A percentile compares a stretch with the other conserved stretches of the same genome.
Conservation (phyloP, 768 basidiomycete genomes). For the Cyclocybe cylindracea region DNA sequence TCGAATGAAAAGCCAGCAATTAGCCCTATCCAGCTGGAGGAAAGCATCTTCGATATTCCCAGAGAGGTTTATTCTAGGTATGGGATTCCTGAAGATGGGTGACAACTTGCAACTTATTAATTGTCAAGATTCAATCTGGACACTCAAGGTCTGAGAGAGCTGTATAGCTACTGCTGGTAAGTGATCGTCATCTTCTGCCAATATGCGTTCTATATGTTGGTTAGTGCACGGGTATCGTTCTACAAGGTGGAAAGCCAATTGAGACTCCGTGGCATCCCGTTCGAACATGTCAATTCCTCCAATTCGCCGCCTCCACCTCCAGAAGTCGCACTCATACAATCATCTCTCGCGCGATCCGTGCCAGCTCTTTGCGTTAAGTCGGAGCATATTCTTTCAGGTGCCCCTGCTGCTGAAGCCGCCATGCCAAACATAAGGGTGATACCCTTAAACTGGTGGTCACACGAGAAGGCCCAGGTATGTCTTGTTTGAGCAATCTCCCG, state of each 20-base stretch:
- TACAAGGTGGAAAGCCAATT: constrained; percentile 87
- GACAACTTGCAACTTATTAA: too few species aligned
- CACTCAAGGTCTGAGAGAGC: constrained; percentile 69
- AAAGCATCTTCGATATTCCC: too few species aligned
- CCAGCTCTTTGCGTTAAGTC: constrained; percentile 86
- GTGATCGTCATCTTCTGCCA: constrained; percentile 5
- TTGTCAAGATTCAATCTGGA: constrained; percentile 62
- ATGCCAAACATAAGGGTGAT: constrained; percentile 92
- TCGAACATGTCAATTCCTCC: constrained; percentile 69
- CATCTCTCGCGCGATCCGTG: constrained; percentile 73
- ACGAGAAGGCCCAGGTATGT: constrained; percentile 62
- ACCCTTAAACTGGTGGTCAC: constrained; percentile 90
- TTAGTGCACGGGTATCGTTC: constrained; percentile 87
- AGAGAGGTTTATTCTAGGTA: constrained; percentile 17
- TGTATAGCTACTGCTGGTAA: constrained; percentile 89
- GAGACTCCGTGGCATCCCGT: constrained; percentile 78
- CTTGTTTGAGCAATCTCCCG: constrained; percentile 6
- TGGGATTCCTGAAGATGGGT: constrained; percentile 1
- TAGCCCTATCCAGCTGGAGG: not conserved
- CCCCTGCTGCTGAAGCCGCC: constrained; percentile 86
- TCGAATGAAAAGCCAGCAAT: not conserved
- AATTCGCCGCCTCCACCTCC: constrained; percentile 38
- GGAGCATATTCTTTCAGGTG: constrained; percentile 76
- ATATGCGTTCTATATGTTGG: not conserved
- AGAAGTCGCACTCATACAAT: constrained; percentile 61